A percentile compares a stretch with the other conserved stretches of the same genome.
Evolutionary conservation across 441 rosid species (phyloP).

Genomic region (Croton setiger): DNA sequence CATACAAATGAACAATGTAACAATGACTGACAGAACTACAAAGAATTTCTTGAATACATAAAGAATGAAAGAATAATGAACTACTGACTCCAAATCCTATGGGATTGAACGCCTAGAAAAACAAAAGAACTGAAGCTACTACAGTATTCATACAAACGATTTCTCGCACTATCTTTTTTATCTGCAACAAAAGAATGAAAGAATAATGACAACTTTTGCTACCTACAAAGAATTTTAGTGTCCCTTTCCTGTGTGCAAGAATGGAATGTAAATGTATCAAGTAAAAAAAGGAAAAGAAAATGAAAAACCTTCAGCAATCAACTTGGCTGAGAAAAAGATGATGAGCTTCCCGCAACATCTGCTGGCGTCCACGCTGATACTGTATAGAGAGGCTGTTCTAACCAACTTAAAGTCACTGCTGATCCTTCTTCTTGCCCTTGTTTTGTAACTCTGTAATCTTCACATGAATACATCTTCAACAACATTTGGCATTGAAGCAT

Average conservation of each 20-base stretch:
- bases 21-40: constrained; percentile 11
- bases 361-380: constrained; percentile 82
- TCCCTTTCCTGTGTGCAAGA: constrained; percentile 32
- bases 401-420: constrained; percentile 71
- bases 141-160: constrained; percentile 18
- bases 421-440: constrained; percentile 45
- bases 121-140: constrained; percentile 30
- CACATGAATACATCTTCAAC: constrained; percentile 66
- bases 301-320: constrained; percentile 25
- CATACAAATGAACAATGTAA: constrained; percentile 19
- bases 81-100: constrained; percentile 26
- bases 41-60: constrained; percentile 37
- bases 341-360: constrained; percentile 58
- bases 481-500: constrained; percentile 76
- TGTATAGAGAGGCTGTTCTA: constrained; percentile 80
- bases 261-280: constrained; percentile 22
- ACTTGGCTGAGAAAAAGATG: constrained; percentile 48
- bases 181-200: constrained; percentile 65
- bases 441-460: constrained; percentile 36
- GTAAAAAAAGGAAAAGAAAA: constrained; percentile 13
- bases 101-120: constrained; percentile 21
- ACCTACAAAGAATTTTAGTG: constrained; percentile 60
- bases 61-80: constrained; percentile 46
- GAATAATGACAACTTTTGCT: constrained; percentile 42
- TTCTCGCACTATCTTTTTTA: constrained; percentile 25